Evolutionary conservation across 768 basidiomycete genomes (phyloP).

Genomic region (Kwoniella heveanensis): DNA sequence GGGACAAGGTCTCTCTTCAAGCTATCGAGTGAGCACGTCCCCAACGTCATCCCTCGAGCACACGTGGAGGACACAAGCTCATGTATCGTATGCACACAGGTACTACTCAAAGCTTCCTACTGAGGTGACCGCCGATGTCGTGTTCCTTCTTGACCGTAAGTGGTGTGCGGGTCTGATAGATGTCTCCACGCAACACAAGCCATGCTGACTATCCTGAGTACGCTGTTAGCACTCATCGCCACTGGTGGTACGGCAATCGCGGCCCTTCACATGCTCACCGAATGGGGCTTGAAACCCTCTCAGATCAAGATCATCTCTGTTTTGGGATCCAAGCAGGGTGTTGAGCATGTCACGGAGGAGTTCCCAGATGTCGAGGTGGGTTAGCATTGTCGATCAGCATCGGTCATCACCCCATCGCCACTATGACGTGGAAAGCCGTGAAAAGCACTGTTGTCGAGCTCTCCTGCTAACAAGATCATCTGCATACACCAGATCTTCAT

Average conservation of each 20-base stretch:
- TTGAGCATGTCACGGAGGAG: constrained; percentile 66
- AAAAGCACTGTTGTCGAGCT: not conserved
- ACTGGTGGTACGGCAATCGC: constrained; percentile 91
- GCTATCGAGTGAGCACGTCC: constrained; percentile 67
- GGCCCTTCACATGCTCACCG: constrained; percentile 68
- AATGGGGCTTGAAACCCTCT: constrained; percentile 60
- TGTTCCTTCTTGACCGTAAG: constrained; percentile 78
- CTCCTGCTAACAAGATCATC: not conserved
- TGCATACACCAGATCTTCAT: constrained; percentile 72
- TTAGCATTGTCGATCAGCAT: too few relatives aligned
- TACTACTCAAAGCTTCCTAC: constrained; percentile 86
- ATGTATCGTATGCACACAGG: constrained; percentile 58
- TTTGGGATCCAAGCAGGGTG: constrained; percentile 74
- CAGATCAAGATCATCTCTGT: constrained; percentile 81
- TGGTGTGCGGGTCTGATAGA: not conserved
- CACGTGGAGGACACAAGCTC: constrained; percentile 2
- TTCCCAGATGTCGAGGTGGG: constrained; percentile 80
- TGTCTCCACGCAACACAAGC: too few relatives aligned
- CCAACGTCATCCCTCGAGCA: too few relatives aligned
- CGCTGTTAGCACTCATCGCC: constrained; percentile 68
- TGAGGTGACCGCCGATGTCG: constrained; percentile 71
- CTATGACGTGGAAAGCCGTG: too few relatives aligned
- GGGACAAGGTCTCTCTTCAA: constrained; percentile 70
- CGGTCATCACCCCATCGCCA: too few relatives aligned
- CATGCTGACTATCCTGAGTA: too few relatives aligned